These are phyloP conservation scores for Phytophthora foliorum DNA, from an alignment of 352 stramenopile genomes.

Conservation along the genomic window DNA sequence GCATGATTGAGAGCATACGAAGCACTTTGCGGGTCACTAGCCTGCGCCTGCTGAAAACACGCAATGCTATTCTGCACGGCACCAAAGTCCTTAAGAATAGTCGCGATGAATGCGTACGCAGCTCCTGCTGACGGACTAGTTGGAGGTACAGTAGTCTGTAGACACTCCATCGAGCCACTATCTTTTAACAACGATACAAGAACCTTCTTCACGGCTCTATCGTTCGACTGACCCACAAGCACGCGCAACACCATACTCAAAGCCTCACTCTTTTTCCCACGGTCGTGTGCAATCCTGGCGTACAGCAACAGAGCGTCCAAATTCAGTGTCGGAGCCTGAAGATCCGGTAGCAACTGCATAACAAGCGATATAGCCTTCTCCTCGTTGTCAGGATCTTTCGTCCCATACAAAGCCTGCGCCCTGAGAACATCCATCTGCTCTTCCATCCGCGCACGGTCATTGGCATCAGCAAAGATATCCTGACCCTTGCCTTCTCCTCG, in stretches of 20 bases:
- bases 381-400: constrained; percentile 48
- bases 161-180: constrained; percentile 41
- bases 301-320: constrained; percentile 78
- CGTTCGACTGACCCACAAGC: constrained; percentile 60
- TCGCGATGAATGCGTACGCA: constrained; percentile 80
- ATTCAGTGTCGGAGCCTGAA: constrained; percentile 61
- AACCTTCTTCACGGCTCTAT: constrained; percentile 58
- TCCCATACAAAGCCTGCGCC: constrained; percentile 61
- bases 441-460: constrained; percentile 47
- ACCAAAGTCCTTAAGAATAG: constrained; percentile 78
- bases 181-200: constrained; percentile 60
- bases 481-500: constrained; percentile 6
- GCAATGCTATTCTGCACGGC: constrained; percentile 57
- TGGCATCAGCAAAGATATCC: constrained; percentile 40
- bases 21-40: constrained; percentile 47
- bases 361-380: constrained; percentile 68
- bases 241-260: constrained; percentile 77
- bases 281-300: constrained; percentile 65
- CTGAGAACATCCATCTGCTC: constrained; percentile 61
- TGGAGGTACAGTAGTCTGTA: constrained; percentile 51
- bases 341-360: constrained; percentile 61
- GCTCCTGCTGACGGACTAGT: constrained; percentile 55
- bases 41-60: constrained; percentile 68
- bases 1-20: constrained; percentile 77
- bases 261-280: constrained; percentile 66